Percentiles rank a stretch among this genome's conserved stretches.
phyloP scores from a whole-genome alignment of 108 stramenopile genomes.

The Discostella stelligeroides region DNA sequence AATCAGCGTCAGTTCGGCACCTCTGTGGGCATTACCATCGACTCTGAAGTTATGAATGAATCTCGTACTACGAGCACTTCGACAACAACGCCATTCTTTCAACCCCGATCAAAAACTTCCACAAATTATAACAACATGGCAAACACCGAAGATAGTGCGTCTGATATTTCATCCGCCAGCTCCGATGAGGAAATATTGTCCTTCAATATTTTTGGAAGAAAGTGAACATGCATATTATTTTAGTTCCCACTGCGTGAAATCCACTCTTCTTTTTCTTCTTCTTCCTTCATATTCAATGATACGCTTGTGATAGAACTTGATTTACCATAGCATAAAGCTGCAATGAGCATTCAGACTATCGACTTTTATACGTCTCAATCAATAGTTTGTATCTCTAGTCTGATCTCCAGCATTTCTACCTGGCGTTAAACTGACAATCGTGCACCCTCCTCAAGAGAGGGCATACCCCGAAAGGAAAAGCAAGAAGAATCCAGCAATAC shows the following conservation, averaged over 20 bases:
- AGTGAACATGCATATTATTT: conserved; percentile 1
- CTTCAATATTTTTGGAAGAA: conserved; percentile 36
- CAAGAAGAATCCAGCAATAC: conserved; percentile 81
- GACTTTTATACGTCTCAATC: too few species aligned
- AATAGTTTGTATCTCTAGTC: too few species aligned
- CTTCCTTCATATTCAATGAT: background rate
- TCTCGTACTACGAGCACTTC: background rate
- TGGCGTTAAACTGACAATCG: too few species aligned
- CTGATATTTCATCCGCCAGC: conserved; percentile 11
- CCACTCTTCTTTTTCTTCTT: background rate
- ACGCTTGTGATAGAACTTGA: background rate
- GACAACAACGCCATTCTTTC: conserved; percentile 1
- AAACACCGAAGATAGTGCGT: conserved; percentile 1
- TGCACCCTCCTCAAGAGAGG: conserved; percentile 45
- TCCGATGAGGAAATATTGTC: conserved; percentile 43
- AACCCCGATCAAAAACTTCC: background rate
- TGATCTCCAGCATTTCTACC: too few species aligned
- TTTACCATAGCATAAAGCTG: too few species aligned
- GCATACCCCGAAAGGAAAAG: conserved; percentile 86
- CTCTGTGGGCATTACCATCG: conserved; percentile 24
- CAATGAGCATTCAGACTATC: too few species aligned
- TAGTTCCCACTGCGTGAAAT: background rate
- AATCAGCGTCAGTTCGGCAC: conserved; percentile 50
- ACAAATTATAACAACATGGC: background rate
- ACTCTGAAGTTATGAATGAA: conserved; percentile 15